Evolutionary conservation across 371 early-diverging fungal genomes (phyloP).

Genomic region (Mucor lusitanicus): DNA sequence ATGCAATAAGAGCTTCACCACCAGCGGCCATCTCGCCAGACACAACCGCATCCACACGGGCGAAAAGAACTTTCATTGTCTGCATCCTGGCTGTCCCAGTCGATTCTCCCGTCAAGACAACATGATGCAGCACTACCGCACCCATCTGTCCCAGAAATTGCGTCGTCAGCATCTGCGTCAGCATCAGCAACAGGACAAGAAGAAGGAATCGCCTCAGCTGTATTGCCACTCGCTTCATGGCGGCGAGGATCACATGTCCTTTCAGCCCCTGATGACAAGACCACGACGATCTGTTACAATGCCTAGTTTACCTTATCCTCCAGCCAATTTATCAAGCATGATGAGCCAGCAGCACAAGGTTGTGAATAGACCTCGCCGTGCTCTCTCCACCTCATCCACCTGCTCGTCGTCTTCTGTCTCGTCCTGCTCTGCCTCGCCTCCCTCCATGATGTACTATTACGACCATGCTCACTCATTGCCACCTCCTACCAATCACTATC

Average conservation of each 20-base stretch:
- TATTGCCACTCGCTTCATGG: slow-evolving; percentile 19
- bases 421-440: slow-evolving; percentile 4
- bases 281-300: slow-evolving; percentile 19
- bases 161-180: slow-evolving; percentile 47
- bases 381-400: slow-evolving; percentile 19
- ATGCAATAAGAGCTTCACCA: slow-evolving; percentile 63
- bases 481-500: background rate
- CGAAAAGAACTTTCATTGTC: slow-evolving; percentile 86
- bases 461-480: background rate
- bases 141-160: slow-evolving; percentile 70
- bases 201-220: slow-evolving; percentile 8
- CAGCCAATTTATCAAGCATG: background rate
- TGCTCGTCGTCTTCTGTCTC: slow-evolving; percentile 14
- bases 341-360: background rate
- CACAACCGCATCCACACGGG: slow-evolving; percentile 91
- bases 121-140: slow-evolving; percentile 89
- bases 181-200: slow-evolving; percentile 13
- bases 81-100: slow-evolving; percentile 74
- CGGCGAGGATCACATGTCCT: slow-evolving; percentile 9
- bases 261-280: slow-evolving; percentile 19
- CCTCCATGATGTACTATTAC: background rate
- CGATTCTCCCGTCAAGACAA: slow-evolving; percentile 87
- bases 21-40: slow-evolving; percentile 84
- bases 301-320: slow-evolving; percentile 27
- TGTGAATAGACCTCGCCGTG: slow-evolving; percentile 14